These are phyloP conservation scores for Colletotrichum tabaci DNA, from an alignment of 2,329 filamentous ascomycete genomes.

Conservation along the genomic window DNA sequence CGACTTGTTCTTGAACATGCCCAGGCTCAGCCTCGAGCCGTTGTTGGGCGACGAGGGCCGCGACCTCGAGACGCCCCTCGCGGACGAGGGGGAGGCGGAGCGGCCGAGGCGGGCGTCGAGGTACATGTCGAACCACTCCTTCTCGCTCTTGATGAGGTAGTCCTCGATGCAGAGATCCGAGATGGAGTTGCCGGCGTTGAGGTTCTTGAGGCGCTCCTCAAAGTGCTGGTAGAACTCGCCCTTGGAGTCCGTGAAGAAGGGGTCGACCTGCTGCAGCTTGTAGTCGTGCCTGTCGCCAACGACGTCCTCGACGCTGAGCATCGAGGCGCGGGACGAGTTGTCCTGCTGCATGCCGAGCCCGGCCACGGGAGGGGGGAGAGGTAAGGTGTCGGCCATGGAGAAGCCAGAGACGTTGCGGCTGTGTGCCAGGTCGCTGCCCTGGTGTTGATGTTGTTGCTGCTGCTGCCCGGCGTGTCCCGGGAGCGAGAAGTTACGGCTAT, in stretches of 20 bases:
- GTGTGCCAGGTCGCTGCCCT: constrained; percentile 10
- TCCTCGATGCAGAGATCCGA: constrained; percentile 75
- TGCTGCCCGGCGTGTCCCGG: constrained; percentile 34
- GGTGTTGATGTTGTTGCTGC: neutral
- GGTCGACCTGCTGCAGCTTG: constrained; percentile 76
- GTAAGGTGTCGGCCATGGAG: constrained; percentile 47
- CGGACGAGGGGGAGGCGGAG: constrained; percentile 55
- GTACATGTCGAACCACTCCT: constrained; percentile 75
- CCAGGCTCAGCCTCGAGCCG: constrained; percentile 30
- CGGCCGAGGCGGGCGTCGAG: constrained; percentile 71
- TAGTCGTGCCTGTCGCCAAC: constrained; percentile 74
- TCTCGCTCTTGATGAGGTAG: constrained; percentile 75
- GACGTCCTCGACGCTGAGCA: constrained; percentile 69
- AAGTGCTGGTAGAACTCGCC: constrained; percentile 74
- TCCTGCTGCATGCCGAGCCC: constrained; percentile 40
- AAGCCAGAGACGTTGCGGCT: constrained; percentile 37
- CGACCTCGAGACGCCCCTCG: constrained; percentile 36
- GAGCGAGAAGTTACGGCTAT: constrained; percentile 36
- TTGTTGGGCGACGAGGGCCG: constrained; percentile 30
- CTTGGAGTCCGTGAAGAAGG: constrained; percentile 76
- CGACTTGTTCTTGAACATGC: constrained; percentile 37
- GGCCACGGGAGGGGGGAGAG: constrained; percentile 42
- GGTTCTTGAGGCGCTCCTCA: constrained; percentile 67
- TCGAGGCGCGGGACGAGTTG: constrained; percentile 53
- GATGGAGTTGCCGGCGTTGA: constrained; percentile 70